Percentiles rank a stretch among this genome's conserved stretches.
These are phyloP conservation scores for Colletotrichum sp. DNA, from an alignment of 2,329 filamentous ascomycete genomes.

Conservation along the genomic window DNA sequence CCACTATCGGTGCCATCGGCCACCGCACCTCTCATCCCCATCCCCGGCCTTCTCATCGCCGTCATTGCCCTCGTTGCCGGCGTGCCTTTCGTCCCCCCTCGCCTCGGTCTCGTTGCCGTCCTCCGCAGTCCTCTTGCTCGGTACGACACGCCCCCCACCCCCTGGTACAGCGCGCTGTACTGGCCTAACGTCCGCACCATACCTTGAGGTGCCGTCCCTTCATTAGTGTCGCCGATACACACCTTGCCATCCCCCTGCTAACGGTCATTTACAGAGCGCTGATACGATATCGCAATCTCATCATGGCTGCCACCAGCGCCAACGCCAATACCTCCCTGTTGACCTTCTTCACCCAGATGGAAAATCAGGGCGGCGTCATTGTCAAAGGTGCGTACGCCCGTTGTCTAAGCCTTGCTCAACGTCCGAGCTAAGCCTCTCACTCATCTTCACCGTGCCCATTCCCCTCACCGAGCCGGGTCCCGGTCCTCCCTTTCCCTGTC, in stretches of 20 bases:
- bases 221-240: background rate
- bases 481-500: background rate
- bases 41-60: background rate
- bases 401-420: background rate
- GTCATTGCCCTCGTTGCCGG: background rate
- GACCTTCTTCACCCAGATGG: slow-evolving; percentile 52
- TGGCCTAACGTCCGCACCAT: background rate
- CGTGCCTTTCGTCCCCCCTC: background rate
- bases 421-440: slow-evolving; percentile 5
- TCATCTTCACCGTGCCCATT: background rate
- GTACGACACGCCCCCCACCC: background rate
- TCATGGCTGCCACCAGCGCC: slow-evolving; percentile 39
- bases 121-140: background rate
- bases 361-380: slow-evolving; percentile 48
- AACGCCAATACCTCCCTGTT: slow-evolving; percentile 30
- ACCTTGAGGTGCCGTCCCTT: background rate
- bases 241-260: slow-evolving; percentile 6
- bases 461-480: background rate
- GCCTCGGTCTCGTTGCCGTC: background rate
- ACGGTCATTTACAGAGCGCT: background rate
- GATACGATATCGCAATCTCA: slow-evolving; percentile 20
- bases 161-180: background rate
- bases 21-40: background rate
- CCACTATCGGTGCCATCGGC: background rate
- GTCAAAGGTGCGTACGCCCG: slow-evolving; percentile 46